Evolutionary conservation across 2,329 filamentous ascomycete species (phyloP), one percentile per base, ranked within the genome.

Genomic region (Rhexocercosporidium sp.): DNA sequence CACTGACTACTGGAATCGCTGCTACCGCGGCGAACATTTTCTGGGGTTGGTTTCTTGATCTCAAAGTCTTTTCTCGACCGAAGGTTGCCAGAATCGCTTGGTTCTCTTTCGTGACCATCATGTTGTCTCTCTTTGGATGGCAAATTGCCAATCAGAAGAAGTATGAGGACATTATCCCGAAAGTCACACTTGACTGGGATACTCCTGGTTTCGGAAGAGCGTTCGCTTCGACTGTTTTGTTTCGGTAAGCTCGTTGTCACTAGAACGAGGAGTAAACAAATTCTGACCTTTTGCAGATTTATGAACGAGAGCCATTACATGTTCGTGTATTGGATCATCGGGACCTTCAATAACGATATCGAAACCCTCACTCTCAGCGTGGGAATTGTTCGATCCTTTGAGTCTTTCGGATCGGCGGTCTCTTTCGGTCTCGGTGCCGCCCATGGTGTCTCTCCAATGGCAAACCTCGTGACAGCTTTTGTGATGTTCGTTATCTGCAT

Each of bases 1-100:
- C 90, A 0, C 90, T 93, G 71, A 74, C 92, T 2, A 88, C 87
- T 0, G 90, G 89, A 2, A 83, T 92, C 8, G 82, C 90, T 9
- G 90, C 90, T 2, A 83, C 92, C 1, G 84, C 84, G 1, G 82
- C 82, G 1, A 89, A 90, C 2, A 92, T 92, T 60, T 57, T 91
- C 0, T 81, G 92, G 0, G 90, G 90, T 0, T 67, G 65, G 37
- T 69, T 69, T 16, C 46, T 72, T 4, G 71, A 72, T 41, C 47
- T 67, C 8, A 72, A 69, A 25, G 25, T 37, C 12, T 70, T 69
- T 0, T 22, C 71, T 0, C 79, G 83, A 6, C 81, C 78, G 0
- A 20, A 69, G 27, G 72, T 76, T 4, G 72, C 57, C 11, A 65
- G 47, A 6, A 64, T 69, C 5, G 81, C 87, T 3, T 92, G 90